Percentiles rank a stretch among this genome's conserved stretches.
phyloP scores from a whole-genome alignment of 495 filamentous ascomycete species.

The Aspergillus ostianus region DNA sequence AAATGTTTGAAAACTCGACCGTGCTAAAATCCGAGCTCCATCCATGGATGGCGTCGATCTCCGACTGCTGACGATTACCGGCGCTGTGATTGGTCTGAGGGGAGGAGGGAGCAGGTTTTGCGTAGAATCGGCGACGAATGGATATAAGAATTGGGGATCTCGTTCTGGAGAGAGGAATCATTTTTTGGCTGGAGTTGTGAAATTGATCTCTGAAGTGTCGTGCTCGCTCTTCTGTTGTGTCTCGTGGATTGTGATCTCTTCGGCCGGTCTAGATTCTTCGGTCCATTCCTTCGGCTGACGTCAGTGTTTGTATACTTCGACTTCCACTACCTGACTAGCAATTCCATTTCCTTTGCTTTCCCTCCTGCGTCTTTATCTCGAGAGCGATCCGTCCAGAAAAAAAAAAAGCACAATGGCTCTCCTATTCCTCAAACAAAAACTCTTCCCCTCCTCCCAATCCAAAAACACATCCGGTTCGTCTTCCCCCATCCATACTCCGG shows the following conservation, averaged over 20 bases:
- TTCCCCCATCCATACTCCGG: not conserved
- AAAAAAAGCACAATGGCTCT: conserved; percentile 32
- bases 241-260: too few species aligned
- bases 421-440: conserved; percentile 43
- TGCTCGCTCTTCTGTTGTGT: too few species aligned
- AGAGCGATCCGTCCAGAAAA: not conserved
- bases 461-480: conserved; percentile 20
- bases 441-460: conserved; percentile 32
- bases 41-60: conserved; percentile 2
- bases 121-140: not conserved
- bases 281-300: not conserved
- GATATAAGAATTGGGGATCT: not conserved
- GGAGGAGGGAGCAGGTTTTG: not conserved
- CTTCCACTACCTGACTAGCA: not conserved
- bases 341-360: not conserved
- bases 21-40: too few species aligned
- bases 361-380: not conserved
- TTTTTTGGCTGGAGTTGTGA: too few species aligned
- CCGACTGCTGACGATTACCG: conserved; percentile 14
- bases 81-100: conserved; percentile 11
- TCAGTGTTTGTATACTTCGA: not conserved
- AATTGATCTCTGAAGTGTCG: too few species aligned
- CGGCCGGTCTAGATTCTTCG: not conserved
- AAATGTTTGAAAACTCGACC: too few species aligned
- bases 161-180: too few species aligned